These are phyloP conservation scores for Chlorella ohadii DNA, from an alignment of 139 green algal genomes.

Conservation along the genomic window DNA sequence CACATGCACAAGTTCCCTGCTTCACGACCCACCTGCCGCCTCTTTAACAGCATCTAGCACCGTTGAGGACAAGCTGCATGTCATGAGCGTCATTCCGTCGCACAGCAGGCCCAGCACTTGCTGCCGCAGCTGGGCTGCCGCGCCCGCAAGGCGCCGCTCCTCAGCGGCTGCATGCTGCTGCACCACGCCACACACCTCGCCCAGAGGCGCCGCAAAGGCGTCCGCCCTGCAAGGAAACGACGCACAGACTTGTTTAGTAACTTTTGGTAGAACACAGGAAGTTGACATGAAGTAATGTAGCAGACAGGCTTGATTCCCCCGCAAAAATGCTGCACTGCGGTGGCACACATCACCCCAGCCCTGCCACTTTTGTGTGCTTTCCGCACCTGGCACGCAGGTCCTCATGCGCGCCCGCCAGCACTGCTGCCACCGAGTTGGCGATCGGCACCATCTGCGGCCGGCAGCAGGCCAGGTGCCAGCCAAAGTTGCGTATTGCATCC, in stretches of 20 bases:
- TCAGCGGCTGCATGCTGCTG: background rate
- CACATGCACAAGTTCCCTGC: too few species aligned
- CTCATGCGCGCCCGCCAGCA: constrained; percentile 18
- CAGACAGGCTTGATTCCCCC: background rate
- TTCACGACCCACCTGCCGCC: background rate
- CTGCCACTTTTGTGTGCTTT: background rate
- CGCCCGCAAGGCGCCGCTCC: background rate
- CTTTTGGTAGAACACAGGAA: background rate
- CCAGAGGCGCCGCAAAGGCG: background rate
- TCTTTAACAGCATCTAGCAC: constrained; percentile 1
- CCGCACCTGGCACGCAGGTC: constrained; percentile 16
- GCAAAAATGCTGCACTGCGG: too few species aligned
- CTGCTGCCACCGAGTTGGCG: constrained; percentile 41
- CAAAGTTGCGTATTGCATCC: constrained; percentile 35
- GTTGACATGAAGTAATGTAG: background rate
- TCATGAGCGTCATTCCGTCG: constrained; percentile 31
- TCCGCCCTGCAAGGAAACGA: background rate
- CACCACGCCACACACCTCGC: constrained; percentile 3
- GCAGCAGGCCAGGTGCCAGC: constrained; percentile 38
- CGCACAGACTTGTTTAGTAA: too few species aligned
- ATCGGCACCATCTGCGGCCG: constrained; percentile 52
- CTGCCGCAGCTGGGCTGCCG: background rate
- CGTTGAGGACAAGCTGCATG: constrained; percentile 4
- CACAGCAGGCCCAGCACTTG: constrained; percentile 5
- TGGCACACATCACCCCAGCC: background rate